A percentile compares a stretch with the other conserved stretches of the same genome.
phyloP scores from a whole-genome alignment of 176 grass and related monocot genomes.

The Pontederia paniculata region DNA sequence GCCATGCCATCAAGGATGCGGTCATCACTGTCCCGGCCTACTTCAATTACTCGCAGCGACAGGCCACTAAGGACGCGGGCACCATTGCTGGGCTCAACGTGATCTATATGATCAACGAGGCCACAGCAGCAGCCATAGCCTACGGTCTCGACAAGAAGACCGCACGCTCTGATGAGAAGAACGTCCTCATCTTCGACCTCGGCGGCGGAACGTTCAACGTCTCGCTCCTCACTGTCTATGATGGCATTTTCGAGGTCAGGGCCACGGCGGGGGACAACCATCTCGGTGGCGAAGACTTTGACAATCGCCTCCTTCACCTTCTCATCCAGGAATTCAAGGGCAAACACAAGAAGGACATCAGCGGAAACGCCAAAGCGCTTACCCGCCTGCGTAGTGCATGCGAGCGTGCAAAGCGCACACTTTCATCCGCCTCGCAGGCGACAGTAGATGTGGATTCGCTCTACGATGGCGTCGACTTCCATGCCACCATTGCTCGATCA shows the following conservation, averaged over 20 bases:
- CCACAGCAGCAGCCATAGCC: constrained; percentile 7
- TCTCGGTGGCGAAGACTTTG: constrained; percentile 20
- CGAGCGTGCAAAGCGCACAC: constrained; percentile 12
- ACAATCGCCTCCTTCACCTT: constrained; percentile 20
- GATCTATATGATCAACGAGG: not conserved
- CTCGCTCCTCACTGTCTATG: constrained; percentile 19
- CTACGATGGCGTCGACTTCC: constrained; percentile 16
- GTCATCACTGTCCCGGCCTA: constrained; percentile 11
- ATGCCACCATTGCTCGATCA: constrained; percentile 7
- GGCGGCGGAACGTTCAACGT: constrained; percentile 23
- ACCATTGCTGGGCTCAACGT: constrained; percentile 7
- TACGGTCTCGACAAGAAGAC: constrained; percentile 11
- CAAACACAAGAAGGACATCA: constrained; percentile 23
- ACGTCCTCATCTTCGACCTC: constrained; percentile 23
- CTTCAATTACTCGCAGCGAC: not conserved
- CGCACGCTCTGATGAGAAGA: not conserved
- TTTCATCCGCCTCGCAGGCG: constrained; percentile 14
- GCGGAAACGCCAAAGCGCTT: constrained; percentile 13
- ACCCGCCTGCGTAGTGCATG: constrained; percentile 13
- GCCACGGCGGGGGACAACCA: constrained; percentile 13
- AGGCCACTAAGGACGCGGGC: constrained; percentile 8
- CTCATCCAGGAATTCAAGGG: constrained; percentile 5
- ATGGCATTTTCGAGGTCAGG: constrained; percentile 22
- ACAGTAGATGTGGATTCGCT: constrained; percentile 14
- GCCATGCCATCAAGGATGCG: not conserved